A percentile compares a stretch with the other conserved stretches of the same genome.
These are phyloP conservation scores for Wickerhamomyces bovis DNA, from an alignment of 805 yeast genomes.

Conservation along the genomic window DNA sequence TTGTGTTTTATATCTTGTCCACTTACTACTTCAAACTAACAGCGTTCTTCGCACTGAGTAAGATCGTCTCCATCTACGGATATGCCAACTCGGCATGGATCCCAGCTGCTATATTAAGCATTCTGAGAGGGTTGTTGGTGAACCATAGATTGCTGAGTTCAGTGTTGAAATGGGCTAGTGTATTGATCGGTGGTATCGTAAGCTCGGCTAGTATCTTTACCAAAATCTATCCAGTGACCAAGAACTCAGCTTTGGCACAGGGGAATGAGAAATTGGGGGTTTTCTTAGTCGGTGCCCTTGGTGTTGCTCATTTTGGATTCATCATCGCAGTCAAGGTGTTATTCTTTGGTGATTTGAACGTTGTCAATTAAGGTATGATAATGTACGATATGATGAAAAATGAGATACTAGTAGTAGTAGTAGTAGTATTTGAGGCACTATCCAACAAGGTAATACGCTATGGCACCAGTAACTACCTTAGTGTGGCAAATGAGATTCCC, in stretches of 20 bases:
- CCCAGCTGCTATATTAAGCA: conserved; percentile 64
- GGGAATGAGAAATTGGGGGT: conserved; percentile 33
- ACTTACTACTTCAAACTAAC: conserved; percentile 50
- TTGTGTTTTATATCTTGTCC: conserved; percentile 43
- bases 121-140: conserved; percentile 50
- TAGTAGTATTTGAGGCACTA: too few relatives aligned
- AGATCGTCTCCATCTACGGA: conserved; percentile 71
- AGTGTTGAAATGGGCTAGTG: conserved; percentile 57
- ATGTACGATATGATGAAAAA: not conserved
- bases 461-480: too few relatives aligned
- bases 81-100: conserved; percentile 81
- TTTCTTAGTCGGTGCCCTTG: conserved; percentile 35
- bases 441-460: too few relatives aligned
- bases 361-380: conserved; percentile 10
- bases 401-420: not conserved
- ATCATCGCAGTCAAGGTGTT: conserved; percentile 59
- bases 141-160: conserved; percentile 38
- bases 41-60: conserved; percentile 44
- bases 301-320: conserved; percentile 47
- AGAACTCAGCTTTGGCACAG: conserved; percentile 27
- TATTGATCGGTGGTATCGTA: conserved; percentile 51
- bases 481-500: too few relatives aligned
- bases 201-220: conserved; percentile 51
- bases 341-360: conserved; percentile 45
- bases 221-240: conserved; percentile 38